phyloP scores from a whole-genome alignment of 2,329 filamentous ascomycete species.

The Bipolaris victoriae region DNA sequence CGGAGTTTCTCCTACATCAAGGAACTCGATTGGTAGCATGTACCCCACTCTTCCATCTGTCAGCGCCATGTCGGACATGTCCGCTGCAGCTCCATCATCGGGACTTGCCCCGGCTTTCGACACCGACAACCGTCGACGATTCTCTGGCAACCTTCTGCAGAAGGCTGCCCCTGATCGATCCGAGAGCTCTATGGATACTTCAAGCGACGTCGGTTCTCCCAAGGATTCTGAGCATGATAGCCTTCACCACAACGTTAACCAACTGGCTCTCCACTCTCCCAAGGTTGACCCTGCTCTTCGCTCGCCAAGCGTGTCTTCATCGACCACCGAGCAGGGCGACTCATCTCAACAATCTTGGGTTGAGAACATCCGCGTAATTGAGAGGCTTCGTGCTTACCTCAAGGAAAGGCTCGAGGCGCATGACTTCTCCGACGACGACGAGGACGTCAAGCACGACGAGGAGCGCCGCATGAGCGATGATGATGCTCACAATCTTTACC shows the following conservation, averaged over 20 bases:
- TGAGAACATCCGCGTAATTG: slow-evolving; percentile 68
- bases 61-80: slow-evolving; percentile 66
- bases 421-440: slow-evolving; percentile 50
- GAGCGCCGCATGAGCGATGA: slow-evolving; percentile 46
- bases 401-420: slow-evolving; percentile 60
- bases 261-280: slow-evolving; percentile 49
- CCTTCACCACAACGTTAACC: slow-evolving; percentile 48
- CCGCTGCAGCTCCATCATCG: slow-evolving; percentile 69
- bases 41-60: slow-evolving; percentile 79
- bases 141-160: slow-evolving; percentile 66
- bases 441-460: slow-evolving; percentile 38
- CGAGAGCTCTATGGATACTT: slow-evolving; percentile 49
- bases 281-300: slow-evolving; percentile 50
- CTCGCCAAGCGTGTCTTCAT: slow-evolving; percentile 48
- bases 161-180: slow-evolving; percentile 48
- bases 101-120: slow-evolving; percentile 71
- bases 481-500: slow-evolving; percentile 50
- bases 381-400: slow-evolving; percentile 64
- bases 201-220: slow-evolving; percentile 43
- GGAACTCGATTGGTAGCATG: slow-evolving; percentile 63
- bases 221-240: slow-evolving; percentile 47
- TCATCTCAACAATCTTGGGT: slow-evolving; percentile 62
- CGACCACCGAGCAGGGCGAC: slow-evolving; percentile 44
- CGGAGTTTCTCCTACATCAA: slow-evolving; percentile 68
- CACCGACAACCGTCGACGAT: slow-evolving; percentile 64